Evolutionary conservation across 495 filamentous ascomycete species (phyloP), one percentile per base, ranked within the genome.

Genomic region (Filosporella fistucella): DNA sequence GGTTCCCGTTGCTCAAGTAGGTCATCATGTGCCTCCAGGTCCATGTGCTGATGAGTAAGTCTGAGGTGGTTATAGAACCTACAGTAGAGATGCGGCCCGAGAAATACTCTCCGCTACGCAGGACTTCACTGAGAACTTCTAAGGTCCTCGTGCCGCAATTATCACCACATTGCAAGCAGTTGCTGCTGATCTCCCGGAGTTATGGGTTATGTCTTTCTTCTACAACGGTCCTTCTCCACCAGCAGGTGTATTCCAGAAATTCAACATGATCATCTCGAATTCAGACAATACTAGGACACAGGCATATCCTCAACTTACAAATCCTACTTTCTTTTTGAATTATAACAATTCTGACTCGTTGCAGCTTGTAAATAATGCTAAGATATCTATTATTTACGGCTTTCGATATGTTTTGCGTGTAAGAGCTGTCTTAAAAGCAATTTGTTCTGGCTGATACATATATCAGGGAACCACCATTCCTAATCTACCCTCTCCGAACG

Each of bases 151-250:
- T 47, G 71, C 76, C 0, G 66, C 67, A 0, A 70, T 81, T 21
- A 79, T 82, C 34, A 52, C 74, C 45, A 81, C 78, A 0, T 62
- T 71, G 0, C 71, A 80, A 54, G 63, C 74, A n/a, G 68, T 74
- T 0, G 37, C 60, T 33, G 36, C 45, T 18, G 60, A 65, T 2
- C 32, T 74, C 0, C 35, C 80, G 42, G 68, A 79, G n/a, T 63
- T 72, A 22, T 81, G 76, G 74, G 71, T 80, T 39, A 57, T 82
- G 49, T 84, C 82, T 54, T 50, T 80, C n/a, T 84, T 80, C 66
- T 82, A 81, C 52, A 74, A 84, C 38, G 78, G 77, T 3, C 69
- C 75, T 0, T 63, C 71, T 40, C 76, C 76, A 11, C 78, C 78
- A 1, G 53, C 64, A 12, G 74, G 68, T 4, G 67, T 77, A 7